These are phyloP conservation scores for Austroboletus festivus DNA, from an alignment of 768 basidiomycete genomes.

Conservation along the genomic window DNA sequence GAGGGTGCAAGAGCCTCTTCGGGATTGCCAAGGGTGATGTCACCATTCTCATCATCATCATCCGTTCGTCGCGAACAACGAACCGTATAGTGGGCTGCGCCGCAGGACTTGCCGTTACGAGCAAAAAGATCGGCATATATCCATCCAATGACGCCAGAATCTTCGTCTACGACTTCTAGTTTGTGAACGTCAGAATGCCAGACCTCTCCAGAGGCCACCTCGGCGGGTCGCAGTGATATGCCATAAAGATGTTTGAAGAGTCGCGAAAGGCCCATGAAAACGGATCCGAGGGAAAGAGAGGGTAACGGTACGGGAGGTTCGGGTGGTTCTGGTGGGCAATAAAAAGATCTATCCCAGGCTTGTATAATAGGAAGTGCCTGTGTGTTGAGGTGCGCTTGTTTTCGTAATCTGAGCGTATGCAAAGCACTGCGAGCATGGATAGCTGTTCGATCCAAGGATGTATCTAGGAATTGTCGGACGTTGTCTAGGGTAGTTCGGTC, in stretches of 20 bases:
- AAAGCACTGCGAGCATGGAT: slow-evolving; percentile 77
- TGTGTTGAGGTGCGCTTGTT: slow-evolving; percentile 68
- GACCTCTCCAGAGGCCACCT: slow-evolving; percentile 70
- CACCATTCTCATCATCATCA: slow-evolving; percentile 77
- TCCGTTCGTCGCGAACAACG: slow-evolving; percentile 91
- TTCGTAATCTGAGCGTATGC: slow-evolving; percentile 59
- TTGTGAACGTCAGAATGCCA: slow-evolving; percentile 91
- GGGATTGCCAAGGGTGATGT: slow-evolving; percentile 43
- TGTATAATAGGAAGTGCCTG: slow-evolving; percentile 63
- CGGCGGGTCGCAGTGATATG: slow-evolving; percentile 70
- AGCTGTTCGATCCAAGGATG: slow-evolving; percentile 75
- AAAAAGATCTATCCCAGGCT: slow-evolving; percentile 98
- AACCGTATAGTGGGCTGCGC: slow-evolving; percentile 97
- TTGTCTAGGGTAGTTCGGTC: slow-evolving; percentile 51
- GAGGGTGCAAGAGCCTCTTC: slow-evolving; percentile 47
- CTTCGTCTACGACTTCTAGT: slow-evolving; percentile 89
- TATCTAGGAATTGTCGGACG: slow-evolving; percentile 80
- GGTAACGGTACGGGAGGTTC: slow-evolving; percentile 72
- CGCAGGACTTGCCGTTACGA: slow-evolving; percentile 78
- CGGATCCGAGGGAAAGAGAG: slow-evolving; percentile 82
- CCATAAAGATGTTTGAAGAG: slow-evolving; percentile 88
- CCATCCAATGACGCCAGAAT: slow-evolving; percentile 84
- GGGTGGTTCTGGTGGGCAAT: slow-evolving; percentile 76
- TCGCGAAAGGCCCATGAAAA: slow-evolving; percentile 87
- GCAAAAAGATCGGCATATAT: slow-evolving; percentile 93